A percentile compares a stretch with the other conserved stretches of the same genome.
phyloP scores from a whole-genome alignment of 345 rosid genomes.

The Jatropha curcas region DNA sequence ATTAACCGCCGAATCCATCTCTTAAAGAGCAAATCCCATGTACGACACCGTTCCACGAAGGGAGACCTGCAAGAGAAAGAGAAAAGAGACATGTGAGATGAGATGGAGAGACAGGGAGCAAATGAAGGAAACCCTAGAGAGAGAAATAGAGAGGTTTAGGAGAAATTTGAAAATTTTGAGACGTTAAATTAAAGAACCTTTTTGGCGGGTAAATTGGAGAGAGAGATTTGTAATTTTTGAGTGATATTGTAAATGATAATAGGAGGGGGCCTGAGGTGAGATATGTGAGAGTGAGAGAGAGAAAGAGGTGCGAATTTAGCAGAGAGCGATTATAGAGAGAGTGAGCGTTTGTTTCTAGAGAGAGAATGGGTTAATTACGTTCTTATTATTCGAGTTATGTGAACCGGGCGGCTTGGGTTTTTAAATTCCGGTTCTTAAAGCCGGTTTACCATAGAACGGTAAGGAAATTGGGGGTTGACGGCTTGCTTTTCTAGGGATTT shows the following conservation, averaged over 20 bases:
- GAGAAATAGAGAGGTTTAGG: constrained; percentile 4
- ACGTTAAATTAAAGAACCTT: constrained; percentile 21
- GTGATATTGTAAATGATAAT: background rate
- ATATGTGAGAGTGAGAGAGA: no score
- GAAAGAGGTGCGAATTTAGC: constrained; percentile 12
- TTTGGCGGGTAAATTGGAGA: constrained; percentile 50
- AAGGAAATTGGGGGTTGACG: background rate
- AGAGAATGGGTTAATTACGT: background rate
- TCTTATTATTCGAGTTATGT: background rate
- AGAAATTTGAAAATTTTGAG: constrained; percentile 19
- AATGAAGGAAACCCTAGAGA: constrained; percentile 6
- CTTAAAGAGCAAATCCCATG: constrained; percentile 2
- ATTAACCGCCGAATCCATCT: constrained; percentile 34
- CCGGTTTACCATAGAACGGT: background rate
- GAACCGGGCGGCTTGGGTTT: constrained; percentile 5
- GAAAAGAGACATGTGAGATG: background rate
- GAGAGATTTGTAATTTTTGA: constrained; percentile 7
- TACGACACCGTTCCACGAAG: background rate
- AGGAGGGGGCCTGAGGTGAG: no score
- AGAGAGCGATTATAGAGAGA: constrained; percentile 9
- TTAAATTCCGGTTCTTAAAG: background rate
- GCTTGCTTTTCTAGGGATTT: background rate
- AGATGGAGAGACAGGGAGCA: constrained; percentile 3
- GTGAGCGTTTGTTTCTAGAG: constrained; percentile 2
- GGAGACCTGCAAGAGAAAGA: constrained; percentile 15